Base-by-base conservation (phyloP, 106 monocot species). In the Posidonia australis region DNA sequence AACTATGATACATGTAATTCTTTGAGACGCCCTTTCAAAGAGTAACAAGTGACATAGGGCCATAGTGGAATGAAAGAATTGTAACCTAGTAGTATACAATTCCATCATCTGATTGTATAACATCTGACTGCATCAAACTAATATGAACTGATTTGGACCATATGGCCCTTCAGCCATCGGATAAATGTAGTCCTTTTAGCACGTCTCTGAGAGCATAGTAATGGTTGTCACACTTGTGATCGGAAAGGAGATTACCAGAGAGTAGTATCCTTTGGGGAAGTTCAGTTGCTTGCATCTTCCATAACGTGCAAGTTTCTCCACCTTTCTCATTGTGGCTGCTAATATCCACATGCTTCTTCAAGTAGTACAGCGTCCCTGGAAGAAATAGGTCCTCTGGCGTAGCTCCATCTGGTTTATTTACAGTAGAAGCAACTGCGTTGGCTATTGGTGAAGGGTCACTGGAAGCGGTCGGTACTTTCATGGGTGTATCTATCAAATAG, bases 151-250 rank as follows among this genome's bases (percentile, higher is more conserved):
- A 49, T 1, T 14, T 14, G 2, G n/a, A 17, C n/a, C 49, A 12
- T 18, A 23, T 3, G 24, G 14, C 7, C 32, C 41, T 13, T 47
- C 49, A 18, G 18, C 53, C 47, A 23, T 67, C 58, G 7, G 78
- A 81, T 10, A 58, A 28, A 22, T 85, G 93, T n/a, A 90, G 49
- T 13, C 82, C 79, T 76, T 98, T 98, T 55, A 98, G 87, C 13
- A 98, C 96, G 45, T 98, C 96, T 60, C 96, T 87, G 24, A 98
- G 75, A 46, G 96, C 96, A 51, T 79, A 79, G 56, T 90, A 87
- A 58, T 90, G 90, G 47, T 68, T 91, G 10, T 98, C 90, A 56
- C 96, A 98, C 66, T 69, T 87, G 70, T 98, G 96, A 77, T 98
- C 96, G 44, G 87, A 87, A 10, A 98, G 84, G 42, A 85, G 58